Evolutionary conservation across 2,329 filamentous ascomycete genomes (phyloP).

Genomic region (Botrytis porri): DNA sequence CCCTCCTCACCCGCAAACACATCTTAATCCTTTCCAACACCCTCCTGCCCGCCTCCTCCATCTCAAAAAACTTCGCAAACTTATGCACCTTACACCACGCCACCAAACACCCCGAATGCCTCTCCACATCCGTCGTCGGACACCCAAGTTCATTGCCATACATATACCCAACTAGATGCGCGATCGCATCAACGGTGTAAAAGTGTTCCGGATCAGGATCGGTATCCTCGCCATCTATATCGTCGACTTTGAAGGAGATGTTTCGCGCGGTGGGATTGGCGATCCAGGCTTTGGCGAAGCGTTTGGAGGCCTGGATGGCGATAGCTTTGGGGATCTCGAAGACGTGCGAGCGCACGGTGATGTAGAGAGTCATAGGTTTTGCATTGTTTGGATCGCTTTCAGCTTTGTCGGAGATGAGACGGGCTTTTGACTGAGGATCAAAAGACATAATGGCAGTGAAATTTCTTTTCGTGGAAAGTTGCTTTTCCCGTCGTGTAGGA

Average conservation of each 20-base stretch:
- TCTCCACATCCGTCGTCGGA: background rate
- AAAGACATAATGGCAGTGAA: background rate
- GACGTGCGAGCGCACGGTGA: background rate
- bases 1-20: background rate
- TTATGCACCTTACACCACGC: background rate
- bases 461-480: background rate
- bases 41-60: background rate
- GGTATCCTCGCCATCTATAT: background rate
- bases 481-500: background rate
- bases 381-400: rapidly evolving
- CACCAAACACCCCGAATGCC: background rate
- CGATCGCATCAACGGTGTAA: background rate
- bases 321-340: background rate
- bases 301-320: background rate
- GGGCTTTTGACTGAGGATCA: background rate
- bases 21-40: background rate
- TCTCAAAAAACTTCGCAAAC: background rate
- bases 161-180: background rate
- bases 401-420: background rate
- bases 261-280: background rate
- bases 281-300: background rate
- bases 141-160: background rate
- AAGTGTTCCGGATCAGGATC: background rate
- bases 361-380: background rate
- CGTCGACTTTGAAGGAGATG: background rate